Evolutionary conservation across 176 grass and related monocot species (phyloP).

Genomic region (Aegilops bicornis): DNA sequence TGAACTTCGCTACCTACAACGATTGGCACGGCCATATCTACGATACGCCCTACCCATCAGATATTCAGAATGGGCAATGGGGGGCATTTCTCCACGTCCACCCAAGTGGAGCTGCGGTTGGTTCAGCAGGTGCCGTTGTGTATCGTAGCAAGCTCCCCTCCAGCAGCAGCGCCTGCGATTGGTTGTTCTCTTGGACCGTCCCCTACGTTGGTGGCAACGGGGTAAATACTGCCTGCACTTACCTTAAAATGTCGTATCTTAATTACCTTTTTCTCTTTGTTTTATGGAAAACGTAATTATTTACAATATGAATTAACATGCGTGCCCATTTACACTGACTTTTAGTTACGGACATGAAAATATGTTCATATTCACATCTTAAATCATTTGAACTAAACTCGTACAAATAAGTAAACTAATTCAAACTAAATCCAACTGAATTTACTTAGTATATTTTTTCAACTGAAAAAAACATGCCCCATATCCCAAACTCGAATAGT

Average conservation of each 20-base stretch:
- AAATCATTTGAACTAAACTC: not conserved
- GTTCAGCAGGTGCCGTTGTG: conserved; percentile 14
- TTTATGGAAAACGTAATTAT: no score
- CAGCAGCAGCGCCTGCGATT: not conserved
- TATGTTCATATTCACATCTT: not conserved
- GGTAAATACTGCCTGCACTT: not conserved
- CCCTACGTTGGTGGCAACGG: not conserved
- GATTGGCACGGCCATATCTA: conserved; percentile 14
- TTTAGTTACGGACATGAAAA: not conserved
- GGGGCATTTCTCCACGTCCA: conserved; percentile 16
- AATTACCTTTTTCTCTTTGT: not conserved
- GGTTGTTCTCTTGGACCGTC: conserved; percentile 10
- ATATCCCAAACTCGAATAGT: not conserved
- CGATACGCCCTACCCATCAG: conserved; percentile 9
- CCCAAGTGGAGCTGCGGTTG: not conserved
- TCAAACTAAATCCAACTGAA: no score
- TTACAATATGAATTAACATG: not conserved
- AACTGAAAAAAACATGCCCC: no score
- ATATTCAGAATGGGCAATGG: conserved; percentile 25
- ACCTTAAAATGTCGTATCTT: no score
- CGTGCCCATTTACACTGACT: not conserved
- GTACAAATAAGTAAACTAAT: not conserved
- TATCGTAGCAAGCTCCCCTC: not conserved
- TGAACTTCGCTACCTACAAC: not conserved
- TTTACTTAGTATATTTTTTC: no score